phyloP scores from a whole-genome alignment of 1,284 basidiomycete genomes.

The Sparassis latifolia region DNA sequence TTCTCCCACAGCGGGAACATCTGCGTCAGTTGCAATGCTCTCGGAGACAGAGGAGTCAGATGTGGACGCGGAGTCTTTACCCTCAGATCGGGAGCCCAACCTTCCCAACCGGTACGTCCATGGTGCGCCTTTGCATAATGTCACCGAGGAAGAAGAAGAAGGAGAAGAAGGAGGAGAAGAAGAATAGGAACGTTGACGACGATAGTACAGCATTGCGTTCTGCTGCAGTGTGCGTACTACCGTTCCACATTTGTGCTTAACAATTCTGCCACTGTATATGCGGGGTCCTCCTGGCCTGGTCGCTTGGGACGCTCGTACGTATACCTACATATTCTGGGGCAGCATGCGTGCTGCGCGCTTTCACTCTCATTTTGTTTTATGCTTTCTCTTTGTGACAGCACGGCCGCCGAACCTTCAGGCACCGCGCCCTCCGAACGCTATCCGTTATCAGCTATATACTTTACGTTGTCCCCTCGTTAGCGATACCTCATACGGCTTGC shows the following conservation, averaged over 20 bases:
- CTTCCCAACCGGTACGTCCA: conserved; percentile 72
- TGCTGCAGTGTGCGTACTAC: neutral
- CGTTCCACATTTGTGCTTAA: neutral
- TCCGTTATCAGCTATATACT: neutral
- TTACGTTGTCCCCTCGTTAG: neutral
- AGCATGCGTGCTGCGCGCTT: neutral
- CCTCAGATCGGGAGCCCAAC: conserved; percentile 21
- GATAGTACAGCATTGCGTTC: neutral
- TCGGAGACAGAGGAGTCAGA: conserved; percentile 19
- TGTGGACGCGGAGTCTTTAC: conserved; percentile 17
- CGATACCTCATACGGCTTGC: neutral
- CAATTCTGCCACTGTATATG: neutral
- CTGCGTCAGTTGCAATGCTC: conserved; percentile 14
- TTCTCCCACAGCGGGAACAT: conserved; percentile 5
- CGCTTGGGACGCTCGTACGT: neutral
- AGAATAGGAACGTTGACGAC: neutral
- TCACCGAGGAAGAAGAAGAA: conserved; percentile 75
- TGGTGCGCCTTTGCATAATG: conserved; percentile 83
- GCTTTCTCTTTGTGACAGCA: neutral
- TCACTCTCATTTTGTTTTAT: neutral
- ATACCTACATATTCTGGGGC: neutral
- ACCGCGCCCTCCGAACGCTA: neutral
- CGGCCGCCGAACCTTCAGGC: no score
- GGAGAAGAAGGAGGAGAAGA: conserved; percentile 8
- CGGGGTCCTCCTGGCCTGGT: neutral